A percentile compares a stretch with the other conserved stretches of the same genome.
These are phyloP conservation scores for Sporisorium exsertum DNA, from an alignment of 1,284 basidiomycete genomes.

Conservation along the genomic window DNA sequence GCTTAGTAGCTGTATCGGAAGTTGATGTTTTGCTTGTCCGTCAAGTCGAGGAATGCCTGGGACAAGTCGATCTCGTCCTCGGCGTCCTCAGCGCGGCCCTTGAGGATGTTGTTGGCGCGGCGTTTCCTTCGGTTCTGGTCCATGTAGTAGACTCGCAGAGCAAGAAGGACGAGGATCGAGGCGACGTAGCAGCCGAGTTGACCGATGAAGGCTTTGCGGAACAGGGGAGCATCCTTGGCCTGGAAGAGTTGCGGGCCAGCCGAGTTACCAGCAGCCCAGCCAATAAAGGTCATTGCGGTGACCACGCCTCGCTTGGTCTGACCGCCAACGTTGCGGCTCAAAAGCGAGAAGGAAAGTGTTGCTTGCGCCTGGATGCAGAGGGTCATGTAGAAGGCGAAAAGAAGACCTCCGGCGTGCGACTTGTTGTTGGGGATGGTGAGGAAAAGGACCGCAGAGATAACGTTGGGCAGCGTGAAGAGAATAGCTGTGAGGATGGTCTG, in stretches of 20 bases:
- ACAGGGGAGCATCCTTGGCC: slow-evolving; percentile 48
- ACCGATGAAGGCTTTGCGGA: slow-evolving; percentile 72
- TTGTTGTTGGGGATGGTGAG: slow-evolving; percentile 43
- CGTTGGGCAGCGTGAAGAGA: slow-evolving; percentile 54
- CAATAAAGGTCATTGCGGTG: slow-evolving; percentile 52
- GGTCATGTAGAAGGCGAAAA: slow-evolving; percentile 44
- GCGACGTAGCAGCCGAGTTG: slow-evolving; percentile 74
- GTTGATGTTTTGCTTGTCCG: slow-evolving; percentile 48
- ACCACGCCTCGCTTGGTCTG: slow-evolving; percentile 52
- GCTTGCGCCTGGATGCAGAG: slow-evolving; percentile 48
- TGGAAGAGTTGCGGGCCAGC: slow-evolving; percentile 61
- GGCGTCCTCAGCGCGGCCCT: slow-evolving; percentile 33
- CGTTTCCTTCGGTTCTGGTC: slow-evolving; percentile 71
- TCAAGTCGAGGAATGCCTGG: slow-evolving; percentile 44
- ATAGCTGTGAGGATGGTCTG: slow-evolving; percentile 63
- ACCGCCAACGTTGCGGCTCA: slow-evolving; percentile 72
- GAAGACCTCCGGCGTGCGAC: slow-evolving; percentile 38
- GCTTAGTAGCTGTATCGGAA: slow-evolving; percentile 1
- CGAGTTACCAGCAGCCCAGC: slow-evolving; percentile 57
- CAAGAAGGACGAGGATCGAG: slow-evolving; percentile 70
- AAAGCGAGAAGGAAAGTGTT: slow-evolving; percentile 52
- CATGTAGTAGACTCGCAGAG: slow-evolving; percentile 72
- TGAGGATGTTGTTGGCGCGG: slow-evolving; percentile 27
- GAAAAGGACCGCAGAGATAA: slow-evolving; percentile 62
- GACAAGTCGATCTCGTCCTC: slow-evolving; percentile 39